A percentile compares a stretch with the other conserved stretches of the same genome.
phyloP scores from a whole-genome alignment of 768 basidiomycete genomes.

The Sutorius australiensis region DNA sequence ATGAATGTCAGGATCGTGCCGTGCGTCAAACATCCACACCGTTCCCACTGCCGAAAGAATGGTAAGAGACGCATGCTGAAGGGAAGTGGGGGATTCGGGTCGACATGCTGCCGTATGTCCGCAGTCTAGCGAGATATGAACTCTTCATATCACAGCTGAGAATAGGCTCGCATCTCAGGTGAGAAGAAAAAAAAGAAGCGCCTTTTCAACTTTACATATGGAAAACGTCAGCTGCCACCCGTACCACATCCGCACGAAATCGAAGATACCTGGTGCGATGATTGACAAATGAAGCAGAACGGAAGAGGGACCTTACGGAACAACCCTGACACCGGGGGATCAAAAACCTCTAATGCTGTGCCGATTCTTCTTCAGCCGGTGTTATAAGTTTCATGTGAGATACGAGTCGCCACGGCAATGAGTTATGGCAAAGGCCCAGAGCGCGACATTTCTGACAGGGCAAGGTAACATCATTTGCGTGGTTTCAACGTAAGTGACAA shows the following conservation, averaged over 20 bases:
- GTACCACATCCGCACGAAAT: constrained; percentile 4
- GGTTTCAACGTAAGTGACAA: background rate
- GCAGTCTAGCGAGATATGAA: constrained; percentile 7
- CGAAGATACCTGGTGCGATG: background rate
- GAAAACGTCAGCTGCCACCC: constrained; percentile 9
- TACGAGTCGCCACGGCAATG: constrained; percentile 5
- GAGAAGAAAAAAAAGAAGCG: constrained; percentile 1
- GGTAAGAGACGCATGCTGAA: background rate
- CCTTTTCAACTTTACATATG: constrained; percentile 7
- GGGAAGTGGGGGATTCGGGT: background rate
- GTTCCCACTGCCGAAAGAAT: background rate
- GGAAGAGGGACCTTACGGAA: constrained; percentile 20
- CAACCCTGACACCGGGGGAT: constrained; percentile 15
- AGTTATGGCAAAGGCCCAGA: background rate
- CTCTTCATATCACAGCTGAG: constrained; percentile 3
- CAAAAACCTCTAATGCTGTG: constrained; percentile 26
- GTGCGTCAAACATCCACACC: background rate
- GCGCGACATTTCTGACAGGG: background rate
- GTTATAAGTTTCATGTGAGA: constrained; percentile 7
- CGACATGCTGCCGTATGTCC: constrained; percentile 10
- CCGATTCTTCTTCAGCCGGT: constrained; percentile 1
- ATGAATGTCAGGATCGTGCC: constrained; percentile 2
- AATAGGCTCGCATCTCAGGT: constrained; percentile 14
- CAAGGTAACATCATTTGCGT: background rate
- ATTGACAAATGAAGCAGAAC: constrained; percentile 2